A percentile compares a stretch with the other conserved stretches of the same genome.
These are phyloP conservation scores for Claviceps pazoutovae DNA, from an alignment of 2,329 filamentous ascomycete genomes.

Conservation along the genomic window DNA sequence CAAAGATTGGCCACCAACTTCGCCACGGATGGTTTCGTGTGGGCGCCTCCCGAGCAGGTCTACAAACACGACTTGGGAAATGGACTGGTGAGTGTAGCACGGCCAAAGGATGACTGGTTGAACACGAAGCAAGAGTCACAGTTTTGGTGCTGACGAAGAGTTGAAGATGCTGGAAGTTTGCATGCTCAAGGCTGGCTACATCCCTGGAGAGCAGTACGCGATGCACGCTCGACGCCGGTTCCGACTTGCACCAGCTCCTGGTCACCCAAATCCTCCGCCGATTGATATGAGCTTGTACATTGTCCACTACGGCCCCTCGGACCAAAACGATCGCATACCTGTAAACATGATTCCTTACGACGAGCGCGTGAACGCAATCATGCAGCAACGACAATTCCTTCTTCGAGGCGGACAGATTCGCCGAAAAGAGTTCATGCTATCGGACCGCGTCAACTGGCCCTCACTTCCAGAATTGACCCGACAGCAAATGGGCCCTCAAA, in stretches of 20 bases:
- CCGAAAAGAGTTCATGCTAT: slow-evolving; percentile 88
- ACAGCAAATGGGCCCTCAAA: slow-evolving; percentile 36
- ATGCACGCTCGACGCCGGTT: slow-evolving; percentile 74
- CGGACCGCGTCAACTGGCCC: slow-evolving; percentile 83
- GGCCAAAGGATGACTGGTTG: background rate
- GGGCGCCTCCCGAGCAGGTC: slow-evolving; percentile 67
- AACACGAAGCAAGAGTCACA: too few relatives aligned
- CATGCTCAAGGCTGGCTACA: slow-evolving; percentile 68
- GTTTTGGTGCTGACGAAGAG: background rate
- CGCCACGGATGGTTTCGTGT: slow-evolving; percentile 84
- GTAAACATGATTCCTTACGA: slow-evolving; percentile 51
- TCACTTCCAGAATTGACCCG: slow-evolving; percentile 48
- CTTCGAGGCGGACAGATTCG: slow-evolving; percentile 67
- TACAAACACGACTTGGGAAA: slow-evolving; percentile 60
- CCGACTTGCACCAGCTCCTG: slow-evolving; percentile 61
- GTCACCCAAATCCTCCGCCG: slow-evolving; percentile 53
- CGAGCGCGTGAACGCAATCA: slow-evolving; percentile 43
- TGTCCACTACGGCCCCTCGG: slow-evolving; percentile 72
- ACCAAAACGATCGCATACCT: slow-evolving; percentile 60
- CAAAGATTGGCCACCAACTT: slow-evolving; percentile 58
- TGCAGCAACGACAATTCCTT: slow-evolving; percentile 50
- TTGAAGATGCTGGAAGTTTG: slow-evolving; percentile 78
- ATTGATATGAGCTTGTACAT: slow-evolving; percentile 80
- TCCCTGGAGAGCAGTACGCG: slow-evolving; percentile 59
- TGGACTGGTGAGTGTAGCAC: slow-evolving; percentile 32